phyloP scores from a whole-genome alignment of 345 rosid species.

The Bruguiera sexangula region DNA sequence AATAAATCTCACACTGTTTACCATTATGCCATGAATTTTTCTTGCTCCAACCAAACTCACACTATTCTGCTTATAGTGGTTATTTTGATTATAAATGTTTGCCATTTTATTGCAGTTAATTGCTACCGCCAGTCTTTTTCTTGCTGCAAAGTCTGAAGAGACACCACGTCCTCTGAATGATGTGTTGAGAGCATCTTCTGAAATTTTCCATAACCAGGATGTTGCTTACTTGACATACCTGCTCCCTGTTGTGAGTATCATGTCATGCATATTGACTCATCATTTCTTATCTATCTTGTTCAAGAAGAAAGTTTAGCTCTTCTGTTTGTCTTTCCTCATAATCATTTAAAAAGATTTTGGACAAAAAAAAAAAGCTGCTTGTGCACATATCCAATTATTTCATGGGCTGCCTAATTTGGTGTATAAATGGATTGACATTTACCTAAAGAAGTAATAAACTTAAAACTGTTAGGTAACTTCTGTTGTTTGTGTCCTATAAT shows the following conservation, averaged over 20 bases:
- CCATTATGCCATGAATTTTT: background rate
- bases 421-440: no score
- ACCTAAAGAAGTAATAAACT: no score
- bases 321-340: background rate
- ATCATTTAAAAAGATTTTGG: background rate
- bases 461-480: no score
- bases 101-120: slow-evolving; percentile 47
- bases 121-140: slow-evolving; percentile 75
- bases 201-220: slow-evolving; percentile 66
- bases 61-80: background rate
- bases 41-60: background rate
- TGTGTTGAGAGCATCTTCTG: slow-evolving; percentile 53
- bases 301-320: background rate
- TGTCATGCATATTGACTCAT: background rate
- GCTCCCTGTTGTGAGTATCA: slow-evolving; percentile 60
- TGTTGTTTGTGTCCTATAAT: no score
- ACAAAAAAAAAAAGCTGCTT: background rate
- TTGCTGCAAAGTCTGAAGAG: slow-evolving; percentile 80
- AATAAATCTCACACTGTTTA: background rate
- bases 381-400: no score
- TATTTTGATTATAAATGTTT: slow-evolving; percentile 8
- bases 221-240: slow-evolving; percentile 52
- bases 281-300: background rate
- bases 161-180: slow-evolving; percentile 69
- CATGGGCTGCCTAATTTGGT: no score